phyloP scores from a whole-genome alignment of 2,329 filamentous ascomycete species.

The Colletotrichum ledebouriae region DNA sequence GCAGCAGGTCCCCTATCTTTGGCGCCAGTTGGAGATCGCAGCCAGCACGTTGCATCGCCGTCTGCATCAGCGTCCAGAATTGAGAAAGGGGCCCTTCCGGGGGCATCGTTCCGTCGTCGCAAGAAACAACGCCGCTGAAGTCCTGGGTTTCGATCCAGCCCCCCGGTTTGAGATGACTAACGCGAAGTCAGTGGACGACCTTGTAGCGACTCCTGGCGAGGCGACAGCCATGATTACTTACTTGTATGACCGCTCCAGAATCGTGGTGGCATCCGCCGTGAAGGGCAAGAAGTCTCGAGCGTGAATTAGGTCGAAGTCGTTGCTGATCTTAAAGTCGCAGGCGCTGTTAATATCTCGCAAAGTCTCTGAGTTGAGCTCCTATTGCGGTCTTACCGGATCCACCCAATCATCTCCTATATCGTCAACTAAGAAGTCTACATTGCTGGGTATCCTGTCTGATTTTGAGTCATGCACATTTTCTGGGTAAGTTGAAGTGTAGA shows the following conservation, averaged over 20 bases:
- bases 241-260: neutral
- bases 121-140: constrained; percentile 54
- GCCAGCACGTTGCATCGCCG: neutral
- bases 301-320: constrained; percentile 2
- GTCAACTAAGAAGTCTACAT: constrained; percentile 7
- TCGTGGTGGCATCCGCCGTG: neutral
- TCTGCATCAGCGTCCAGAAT: neutral
- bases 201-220: too few species aligned
- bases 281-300: neutral
- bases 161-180: constrained; percentile 53
- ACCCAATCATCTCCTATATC: constrained; percentile 1
- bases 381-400: neutral
- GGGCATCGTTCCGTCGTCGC: constrained; percentile 49
- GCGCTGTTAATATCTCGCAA: neutral
- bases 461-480: too few species aligned
- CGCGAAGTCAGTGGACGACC: constrained; percentile 37
- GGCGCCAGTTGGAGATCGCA: neutral
- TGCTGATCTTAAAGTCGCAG: neutral
- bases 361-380: neutral
- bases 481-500: accelerated
- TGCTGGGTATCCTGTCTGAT: neutral
- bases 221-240: neutral
- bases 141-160: constrained; percentile 63
- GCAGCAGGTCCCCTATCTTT: neutral
- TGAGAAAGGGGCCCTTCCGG: neutral